Evolutionary conservation across 169 alveolate genomes (phyloP).

Genomic region (Eimeria nieschulzi): DNA sequence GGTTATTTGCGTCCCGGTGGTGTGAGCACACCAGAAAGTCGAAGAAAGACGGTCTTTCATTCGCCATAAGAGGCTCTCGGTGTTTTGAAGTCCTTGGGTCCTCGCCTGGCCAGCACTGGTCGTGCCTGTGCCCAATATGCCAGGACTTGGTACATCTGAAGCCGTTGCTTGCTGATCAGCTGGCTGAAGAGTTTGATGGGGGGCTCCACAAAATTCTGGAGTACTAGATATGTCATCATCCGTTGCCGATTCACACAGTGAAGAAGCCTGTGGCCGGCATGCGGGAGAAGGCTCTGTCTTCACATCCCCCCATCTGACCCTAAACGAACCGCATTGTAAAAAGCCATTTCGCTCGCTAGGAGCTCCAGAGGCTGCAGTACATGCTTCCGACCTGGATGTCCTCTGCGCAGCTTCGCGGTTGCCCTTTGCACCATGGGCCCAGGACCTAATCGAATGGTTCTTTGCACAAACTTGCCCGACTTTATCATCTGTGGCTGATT

Average conservation of each 20-base stretch:
- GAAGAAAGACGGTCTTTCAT: slow-evolving; percentile 35
- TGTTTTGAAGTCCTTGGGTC: slow-evolving; percentile 32
- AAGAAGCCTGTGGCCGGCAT: neutral
- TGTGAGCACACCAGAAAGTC: slow-evolving; percentile 14
- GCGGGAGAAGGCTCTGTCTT: neutral
- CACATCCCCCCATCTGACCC: slow-evolving; percentile 40
- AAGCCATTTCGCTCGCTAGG: neutral
- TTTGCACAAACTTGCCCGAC: neutral
- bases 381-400: neutral
- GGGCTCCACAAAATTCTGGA: neutral
- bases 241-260: neutral
- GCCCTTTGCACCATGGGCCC: neutral
- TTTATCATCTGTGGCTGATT: neutral
- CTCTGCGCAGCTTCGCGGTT: neutral
- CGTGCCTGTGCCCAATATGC: neutral
- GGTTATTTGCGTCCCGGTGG: too few species aligned
- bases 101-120: slow-evolving; percentile 9
- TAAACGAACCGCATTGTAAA: neutral
- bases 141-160: neutral
- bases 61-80: slow-evolving; percentile 27
- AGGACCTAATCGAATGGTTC: neutral
- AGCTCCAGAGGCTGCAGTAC: slow-evolving; percentile 22
- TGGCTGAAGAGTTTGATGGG: neutral
- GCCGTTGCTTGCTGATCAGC: neutral
- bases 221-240: neutral